Conservation (phyloP, 495 filamentous ascomycete genomes). For the Annulohypoxylon maeteangense region DNA sequence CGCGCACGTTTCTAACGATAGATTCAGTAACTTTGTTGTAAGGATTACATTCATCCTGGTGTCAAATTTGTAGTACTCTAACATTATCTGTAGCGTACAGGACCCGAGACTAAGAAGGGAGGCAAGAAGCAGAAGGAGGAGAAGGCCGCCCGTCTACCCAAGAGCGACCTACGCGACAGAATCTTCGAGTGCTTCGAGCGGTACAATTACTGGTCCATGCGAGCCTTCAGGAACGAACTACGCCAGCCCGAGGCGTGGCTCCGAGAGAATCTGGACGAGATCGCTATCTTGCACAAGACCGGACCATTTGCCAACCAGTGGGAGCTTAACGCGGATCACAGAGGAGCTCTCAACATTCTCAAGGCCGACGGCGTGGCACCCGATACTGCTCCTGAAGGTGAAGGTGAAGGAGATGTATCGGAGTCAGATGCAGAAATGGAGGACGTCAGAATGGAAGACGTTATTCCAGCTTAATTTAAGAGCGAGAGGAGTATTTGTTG, state of each 20-base stretch:
- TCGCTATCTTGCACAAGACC: conserved; percentile 81
- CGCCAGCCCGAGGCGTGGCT: conserved; percentile 92
- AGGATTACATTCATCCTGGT: conserved; percentile 38
- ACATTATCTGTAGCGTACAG: conserved; percentile 45
- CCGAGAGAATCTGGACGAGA: conserved; percentile 81
- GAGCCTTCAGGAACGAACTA: conserved; percentile 74
- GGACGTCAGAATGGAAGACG: conserved; percentile 80
- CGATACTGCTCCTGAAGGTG: conserved; percentile 54
- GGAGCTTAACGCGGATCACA: conserved; percentile 79
- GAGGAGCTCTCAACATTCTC: conserved; percentile 61
- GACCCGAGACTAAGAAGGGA: conserved; percentile 55
- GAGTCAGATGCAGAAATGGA: conserved; percentile 78
- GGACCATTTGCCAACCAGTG: conserved; percentile 86
- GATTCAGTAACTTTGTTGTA: conserved; percentile 69
- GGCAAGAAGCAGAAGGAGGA: conserved; percentile 71
- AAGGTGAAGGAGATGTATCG: conserved; percentile 67
- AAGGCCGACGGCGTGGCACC: conserved; percentile 59
- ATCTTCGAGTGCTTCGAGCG: conserved; percentile 83
- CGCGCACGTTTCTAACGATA: conserved; percentile 57
- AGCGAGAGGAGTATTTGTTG: not conserved
- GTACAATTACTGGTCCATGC: conserved; percentile 91
- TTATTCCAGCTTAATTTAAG: conserved; percentile 49
- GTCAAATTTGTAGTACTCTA: conserved; percentile 35
- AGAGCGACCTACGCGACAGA: conserved; percentile 83
- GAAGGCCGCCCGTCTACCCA: conserved; percentile 87